Base-by-base conservation (phyloP, 2,329 filamentous ascomycete genomes). In the Colletotrichum plurivorum region DNA sequence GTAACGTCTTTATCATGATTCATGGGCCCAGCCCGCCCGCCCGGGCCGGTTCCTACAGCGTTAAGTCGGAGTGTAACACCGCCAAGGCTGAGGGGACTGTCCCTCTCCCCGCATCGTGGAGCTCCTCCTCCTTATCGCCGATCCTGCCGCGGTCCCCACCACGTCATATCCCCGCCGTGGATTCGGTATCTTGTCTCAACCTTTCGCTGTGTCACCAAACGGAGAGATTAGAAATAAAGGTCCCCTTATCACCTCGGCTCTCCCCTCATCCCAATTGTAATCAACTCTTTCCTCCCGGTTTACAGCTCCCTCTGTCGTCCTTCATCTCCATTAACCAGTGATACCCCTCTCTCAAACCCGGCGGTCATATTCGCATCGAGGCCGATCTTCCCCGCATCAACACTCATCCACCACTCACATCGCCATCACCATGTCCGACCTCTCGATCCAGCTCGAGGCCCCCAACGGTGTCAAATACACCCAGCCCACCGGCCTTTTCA, bases 401-500 rank as follows among this genome's bases (percentile, higher is more conserved):
- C 10, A n/a, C 20, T 36, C 55, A 31, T 7, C 5, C 6, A 31
- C 16, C 43, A 27, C 15, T 4, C 41, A 13, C 27, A 20, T 5
- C 27, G 20, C 15, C 49, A 7, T 25, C 59, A 39, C 13, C 2
- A 71, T 71, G 69, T 66, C 71, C 27, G 63, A 63, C 41, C 67
- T 73, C 16, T 67, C 66, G 9, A 79, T 88, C 70, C 86, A 92
- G 74, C 84, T 93, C 63, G 91, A 87, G 9, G 89, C 91, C 66
- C 91, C 91, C 12, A 94, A 94, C 79, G 92, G 92, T 73, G 85
- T 83, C 75, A 89, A 88, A 73, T 93, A 92, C 74, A 83, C 81
- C 31, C 90, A 92, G 78, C 90, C 90, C 12, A 88, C 87, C 15
- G 92, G 92, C 10, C 85, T 94, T 6, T 94, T 93, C 81, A 94